These are phyloP conservation scores for Penicillium sp. DNA, from an alignment of 2,329 filamentous ascomycete species.

Conservation along the genomic window DNA sequence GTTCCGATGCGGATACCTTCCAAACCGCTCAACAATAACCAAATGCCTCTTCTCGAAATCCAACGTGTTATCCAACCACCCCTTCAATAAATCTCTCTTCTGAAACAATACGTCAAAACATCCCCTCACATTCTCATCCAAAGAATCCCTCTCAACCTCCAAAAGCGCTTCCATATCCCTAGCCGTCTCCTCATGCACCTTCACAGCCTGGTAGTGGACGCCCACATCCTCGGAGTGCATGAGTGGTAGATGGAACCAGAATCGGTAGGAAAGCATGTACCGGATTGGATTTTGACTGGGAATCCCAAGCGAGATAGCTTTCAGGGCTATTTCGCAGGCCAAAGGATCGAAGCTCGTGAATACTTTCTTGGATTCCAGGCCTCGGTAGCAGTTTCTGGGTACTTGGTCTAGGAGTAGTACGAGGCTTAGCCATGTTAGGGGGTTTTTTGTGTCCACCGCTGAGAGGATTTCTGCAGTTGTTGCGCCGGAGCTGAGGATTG, in stretches of 20 bases:
- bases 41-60: constrained; percentile 25
- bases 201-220: constrained; percentile 19
- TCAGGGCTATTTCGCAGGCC: constrained; percentile 46
- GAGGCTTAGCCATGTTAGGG: constrained; percentile 46
- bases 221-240: constrained; percentile 52
- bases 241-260: constrained; percentile 63
- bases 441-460: constrained; percentile 11
- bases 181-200: constrained; percentile 15
- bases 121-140: constrained; percentile 16
- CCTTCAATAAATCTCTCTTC: constrained; percentile 9
- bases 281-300: constrained; percentile 30
- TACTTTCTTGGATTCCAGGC: constrained; percentile 45
- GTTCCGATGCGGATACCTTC: constrained; percentile 29
- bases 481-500: constrained; percentile 14
- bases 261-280: constrained; percentile 41
- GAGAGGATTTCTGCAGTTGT: constrained; percentile 17
- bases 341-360: constrained; percentile 61
- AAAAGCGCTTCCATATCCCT: constrained; percentile 19
- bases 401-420: constrained; percentile 64
- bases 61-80: constrained; percentile 6
- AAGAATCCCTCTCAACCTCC: constrained; percentile 2
- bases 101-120: constrained; percentile 12
- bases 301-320: constrained; percentile 38
- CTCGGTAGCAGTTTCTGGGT: constrained; percentile 62
- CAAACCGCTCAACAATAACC: constrained; percentile 27